These are phyloP conservation scores for Erythrophleum ivorense DNA, from an alignment of 331 rosid genomes.

Conservation along the genomic window DNA sequence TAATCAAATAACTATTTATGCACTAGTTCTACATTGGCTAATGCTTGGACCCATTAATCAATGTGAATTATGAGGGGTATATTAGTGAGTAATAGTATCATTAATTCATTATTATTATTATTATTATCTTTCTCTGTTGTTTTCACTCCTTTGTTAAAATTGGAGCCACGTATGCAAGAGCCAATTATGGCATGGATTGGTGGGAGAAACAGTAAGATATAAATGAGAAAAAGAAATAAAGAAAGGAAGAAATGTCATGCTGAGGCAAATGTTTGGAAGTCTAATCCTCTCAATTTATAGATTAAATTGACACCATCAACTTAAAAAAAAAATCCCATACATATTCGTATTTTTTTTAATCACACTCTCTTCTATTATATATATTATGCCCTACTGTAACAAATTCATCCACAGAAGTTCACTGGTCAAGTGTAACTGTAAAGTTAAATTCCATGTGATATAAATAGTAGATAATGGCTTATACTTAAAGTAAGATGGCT, in stretches of 20 bases:
- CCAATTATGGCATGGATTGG: constrained; percentile 69
- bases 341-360: no score
- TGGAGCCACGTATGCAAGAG: constrained; percentile 53
- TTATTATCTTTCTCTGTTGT: constrained; percentile 9
- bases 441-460: constrained; percentile 66
- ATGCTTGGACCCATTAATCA: constrained; percentile 50
- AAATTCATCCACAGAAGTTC: no score
- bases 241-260: constrained; percentile 22
- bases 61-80: constrained; percentile 34
- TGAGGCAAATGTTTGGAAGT: constrained; percentile 1
- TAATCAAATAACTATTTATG: constrained; percentile 19
- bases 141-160: constrained; percentile 30
- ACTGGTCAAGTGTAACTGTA: constrained; percentile 53
- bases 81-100: constrained; percentile 38
- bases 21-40: background rate
- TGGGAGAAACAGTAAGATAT: constrained; percentile 53
- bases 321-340: no score
- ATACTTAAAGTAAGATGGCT: constrained; percentile 46
- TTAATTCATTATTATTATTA: background rate
- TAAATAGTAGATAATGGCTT: constrained; percentile 51
- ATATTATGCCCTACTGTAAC: no score
- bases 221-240: background rate
- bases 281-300: no score
- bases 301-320: no score
- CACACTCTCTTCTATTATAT: no score